phyloP scores from a whole-genome alignment of 2,329 filamentous ascomycete genomes.

The Shiraia sp. region DNA sequence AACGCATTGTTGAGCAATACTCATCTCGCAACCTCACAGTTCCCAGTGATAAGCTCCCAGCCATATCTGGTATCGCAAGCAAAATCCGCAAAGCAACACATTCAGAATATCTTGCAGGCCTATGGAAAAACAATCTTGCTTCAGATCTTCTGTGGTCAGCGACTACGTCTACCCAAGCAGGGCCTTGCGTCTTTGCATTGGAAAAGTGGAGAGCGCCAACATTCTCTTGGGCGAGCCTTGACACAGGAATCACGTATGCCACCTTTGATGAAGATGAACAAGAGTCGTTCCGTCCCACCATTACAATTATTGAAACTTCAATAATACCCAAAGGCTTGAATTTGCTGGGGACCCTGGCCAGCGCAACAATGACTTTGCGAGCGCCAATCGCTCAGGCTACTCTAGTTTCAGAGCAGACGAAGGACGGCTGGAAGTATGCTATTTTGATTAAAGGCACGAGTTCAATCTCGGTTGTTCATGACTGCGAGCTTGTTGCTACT shows the following conservation, averaged over 20 bases:
- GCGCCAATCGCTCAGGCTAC: slow-evolving; percentile 23
- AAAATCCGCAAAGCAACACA: slow-evolving; percentile 34
- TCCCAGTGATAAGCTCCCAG: slow-evolving; percentile 34
- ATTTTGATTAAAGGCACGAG: slow-evolving; percentile 33
- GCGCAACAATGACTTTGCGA: slow-evolving; percentile 25
- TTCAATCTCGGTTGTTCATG: slow-evolving; percentile 29
- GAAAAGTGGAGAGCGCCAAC: slow-evolving; percentile 34
- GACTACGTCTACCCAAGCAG: too few species aligned
- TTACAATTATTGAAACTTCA: slow-evolving; percentile 19
- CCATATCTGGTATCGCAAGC: slow-evolving; percentile 40
- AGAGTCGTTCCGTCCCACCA: slow-evolving; percentile 14
- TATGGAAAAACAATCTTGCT: slow-evolving; percentile 37
- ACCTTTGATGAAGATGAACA: slow-evolving; percentile 25
- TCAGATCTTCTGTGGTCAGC: slow-evolving; percentile 37
- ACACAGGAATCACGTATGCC: slow-evolving; percentile 29
- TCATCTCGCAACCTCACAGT: slow-evolving; percentile 32
- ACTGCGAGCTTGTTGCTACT: slow-evolving; percentile 29
- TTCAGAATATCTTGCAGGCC: slow-evolving; percentile 38
- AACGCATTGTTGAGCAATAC: slow-evolving; percentile 37
- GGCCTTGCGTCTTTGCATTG: slow-evolving; percentile 10
- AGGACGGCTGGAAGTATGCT: slow-evolving; percentile 24
- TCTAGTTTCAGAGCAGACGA: slow-evolving; percentile 17
- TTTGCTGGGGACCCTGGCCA: slow-evolving; percentile 28
- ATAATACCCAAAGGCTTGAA: slow-evolving; percentile 29
- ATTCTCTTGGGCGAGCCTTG: slow-evolving; percentile 40